Percentiles rank a stretch among this genome's conserved stretches.
phyloP scores from a whole-genome alignment of 2,329 filamentous ascomycete species.

The Fusarium hainanense region DNA sequence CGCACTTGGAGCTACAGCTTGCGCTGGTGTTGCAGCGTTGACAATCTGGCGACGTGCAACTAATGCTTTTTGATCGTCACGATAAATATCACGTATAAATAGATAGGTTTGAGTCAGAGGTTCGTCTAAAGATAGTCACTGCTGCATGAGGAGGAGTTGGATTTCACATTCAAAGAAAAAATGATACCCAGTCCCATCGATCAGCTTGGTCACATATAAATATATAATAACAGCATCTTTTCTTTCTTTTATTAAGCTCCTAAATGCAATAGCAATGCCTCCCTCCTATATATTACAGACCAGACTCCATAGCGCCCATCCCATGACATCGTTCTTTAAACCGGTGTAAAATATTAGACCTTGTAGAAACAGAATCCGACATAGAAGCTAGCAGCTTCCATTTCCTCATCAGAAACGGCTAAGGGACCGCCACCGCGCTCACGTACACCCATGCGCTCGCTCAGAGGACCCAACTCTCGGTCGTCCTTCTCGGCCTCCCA shows the following conservation, averaged over 20 bases:
- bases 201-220: constrained; percentile 26
- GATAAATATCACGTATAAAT: neutral
- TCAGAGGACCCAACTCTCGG: constrained; percentile 80
- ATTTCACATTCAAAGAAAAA: constrained; percentile 37
- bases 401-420: constrained; percentile 83
- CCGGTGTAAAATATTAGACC: constrained; percentile 62
- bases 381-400: constrained; percentile 93
- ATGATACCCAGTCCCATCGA: constrained; percentile 50
- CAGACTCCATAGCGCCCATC: constrained; percentile 15
- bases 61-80: constrained; percentile 53
- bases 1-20: constrained; percentile 78
- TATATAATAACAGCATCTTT: constrained; percentile 39
- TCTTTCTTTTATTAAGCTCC: constrained; percentile 13
- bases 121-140: constrained; percentile 3
- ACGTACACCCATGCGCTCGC: constrained; percentile 94
- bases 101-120: neutral
- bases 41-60: constrained; percentile 73
- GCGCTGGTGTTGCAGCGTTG: constrained; percentile 70
- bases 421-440: constrained; percentile 74
- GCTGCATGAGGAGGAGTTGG: constrained; percentile 42
- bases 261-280: neutral
- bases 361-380: constrained; percentile 98
- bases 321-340: neutral
- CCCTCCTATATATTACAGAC: neutral
- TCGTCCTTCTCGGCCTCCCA: constrained; percentile 94